These are phyloP conservation scores for Darksidea phi DNA, from an alignment of 495 filamentous ascomycete genomes.

Conservation along the genomic window DNA sequence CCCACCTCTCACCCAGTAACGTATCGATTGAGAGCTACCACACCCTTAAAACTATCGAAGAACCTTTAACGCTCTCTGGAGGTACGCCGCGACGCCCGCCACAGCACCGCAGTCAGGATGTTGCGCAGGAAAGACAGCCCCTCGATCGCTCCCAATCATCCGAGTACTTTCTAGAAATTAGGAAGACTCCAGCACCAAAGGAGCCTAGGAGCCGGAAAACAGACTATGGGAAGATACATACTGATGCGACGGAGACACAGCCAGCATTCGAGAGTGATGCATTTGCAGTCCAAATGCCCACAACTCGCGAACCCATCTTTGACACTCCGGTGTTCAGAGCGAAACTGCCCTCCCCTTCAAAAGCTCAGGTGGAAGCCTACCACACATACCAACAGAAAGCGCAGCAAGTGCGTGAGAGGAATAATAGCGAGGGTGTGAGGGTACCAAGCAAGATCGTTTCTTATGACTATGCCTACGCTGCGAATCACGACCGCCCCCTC, in stretches of 20 bases:
- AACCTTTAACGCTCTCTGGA: conserved; percentile 16
- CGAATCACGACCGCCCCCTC: not conserved
- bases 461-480: conserved; percentile 23
- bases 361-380: conserved; percentile 28
- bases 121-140: not conserved
- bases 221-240: conserved; percentile 21
- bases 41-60: conserved; percentile 18
- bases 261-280: conserved; percentile 32
- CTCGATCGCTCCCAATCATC: conserved; percentile 21
- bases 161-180: conserved; percentile 8
- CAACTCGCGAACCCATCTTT: conserved; percentile 27
- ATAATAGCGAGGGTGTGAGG: conserved; percentile 11
- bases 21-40: conserved; percentile 17
- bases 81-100: conserved; percentile 1
- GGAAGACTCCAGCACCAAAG: conserved; percentile 3
- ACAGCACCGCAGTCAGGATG: not conserved
- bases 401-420: conserved; percentile 11
- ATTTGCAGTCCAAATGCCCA: conserved; percentile 31
- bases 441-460: conserved; percentile 18
- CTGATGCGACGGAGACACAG: conserved; percentile 22
- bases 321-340: conserved; percentile 6
- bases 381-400: conserved; percentile 27
- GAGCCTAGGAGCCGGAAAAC: conserved; percentile 23
- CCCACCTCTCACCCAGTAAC: conserved; percentile 16
- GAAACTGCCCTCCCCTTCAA: conserved; percentile 14